A percentile compares a stretch with the other conserved stretches of the same genome.
These are phyloP conservation scores for Ophiostoma perfectum DNA, from an alignment of 2,329 filamentous ascomycete species.

Conservation along the genomic window DNA sequence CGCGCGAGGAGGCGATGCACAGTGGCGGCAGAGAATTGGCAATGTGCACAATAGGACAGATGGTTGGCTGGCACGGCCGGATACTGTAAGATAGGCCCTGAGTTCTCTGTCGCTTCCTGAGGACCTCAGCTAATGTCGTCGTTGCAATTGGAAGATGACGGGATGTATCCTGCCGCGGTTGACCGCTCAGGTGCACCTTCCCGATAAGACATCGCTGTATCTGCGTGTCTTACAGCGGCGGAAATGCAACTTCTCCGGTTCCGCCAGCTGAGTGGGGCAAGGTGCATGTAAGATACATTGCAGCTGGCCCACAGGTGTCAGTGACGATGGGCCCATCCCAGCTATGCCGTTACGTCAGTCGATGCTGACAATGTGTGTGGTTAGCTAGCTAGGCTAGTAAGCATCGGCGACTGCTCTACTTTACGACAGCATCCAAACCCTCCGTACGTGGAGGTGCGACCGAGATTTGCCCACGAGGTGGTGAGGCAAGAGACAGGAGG, in stretches of 20 bases:
- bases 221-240: background rate
- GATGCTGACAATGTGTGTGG: background rate
- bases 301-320: slow-evolving; percentile 1
- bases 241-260: slow-evolving; percentile 21
- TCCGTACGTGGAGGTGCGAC: background rate
- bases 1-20: background rate
- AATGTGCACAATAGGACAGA: background rate
- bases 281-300: background rate
- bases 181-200: slow-evolving; percentile 10
- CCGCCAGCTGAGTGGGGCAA: slow-evolving; percentile 14
- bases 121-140: background rate
- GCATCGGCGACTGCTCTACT: background rate
- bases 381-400: background rate
- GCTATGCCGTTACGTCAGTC: background rate
- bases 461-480: background rate
- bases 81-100: background rate
- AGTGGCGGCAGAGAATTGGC: background rate
- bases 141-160: background rate
- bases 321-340: slow-evolving; percentile 1
- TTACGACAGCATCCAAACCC: background rate
- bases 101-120: background rate
- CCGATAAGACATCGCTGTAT: slow-evolving; percentile 8
- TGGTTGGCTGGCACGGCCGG: background rate
- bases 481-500: background rate
- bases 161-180: slow-evolving; percentile 1